Conservation (phyloP, 192 early-diverging fungal genomes). For the Podila clonocystis region DNA sequence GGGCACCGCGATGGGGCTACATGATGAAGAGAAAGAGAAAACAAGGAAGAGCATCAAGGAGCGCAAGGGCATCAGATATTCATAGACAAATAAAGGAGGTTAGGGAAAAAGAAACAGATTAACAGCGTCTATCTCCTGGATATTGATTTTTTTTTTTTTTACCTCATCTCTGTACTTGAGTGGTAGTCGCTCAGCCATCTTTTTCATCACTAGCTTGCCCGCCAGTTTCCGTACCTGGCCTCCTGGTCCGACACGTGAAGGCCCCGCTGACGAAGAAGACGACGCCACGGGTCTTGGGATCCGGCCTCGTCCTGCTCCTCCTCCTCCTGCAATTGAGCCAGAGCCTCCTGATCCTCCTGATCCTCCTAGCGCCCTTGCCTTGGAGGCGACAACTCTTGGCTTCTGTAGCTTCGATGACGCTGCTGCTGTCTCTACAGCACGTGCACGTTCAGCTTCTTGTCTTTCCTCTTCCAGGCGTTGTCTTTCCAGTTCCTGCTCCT, state of each 20-base stretch:
- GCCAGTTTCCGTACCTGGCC: conserved; percentile 37
- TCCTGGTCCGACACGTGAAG: conserved; percentile 32
- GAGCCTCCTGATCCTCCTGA: too few relatives aligned
- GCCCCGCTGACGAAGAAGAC: neutral
- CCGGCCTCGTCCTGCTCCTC: conserved; percentile 4
- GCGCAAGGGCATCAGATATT: neutral
- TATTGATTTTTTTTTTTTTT: conserved; percentile 15
- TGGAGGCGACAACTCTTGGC: neutral
- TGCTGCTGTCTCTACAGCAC: conserved; percentile 5
- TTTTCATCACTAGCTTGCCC: conserved; percentile 39
- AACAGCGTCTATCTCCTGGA: neutral
- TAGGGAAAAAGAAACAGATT: neutral
- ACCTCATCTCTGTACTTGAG: conserved; percentile 44
- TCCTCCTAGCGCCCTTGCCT: neutral
- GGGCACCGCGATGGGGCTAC: conserved; percentile 36
- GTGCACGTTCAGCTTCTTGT: conserved; percentile 23
- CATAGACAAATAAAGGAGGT: neutral
- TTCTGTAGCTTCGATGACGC: neutral
- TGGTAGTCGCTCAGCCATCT: conserved; percentile 35
- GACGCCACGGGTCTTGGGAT: neutral
- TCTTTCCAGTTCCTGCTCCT: conserved; percentile 21
- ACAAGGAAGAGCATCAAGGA: neutral
- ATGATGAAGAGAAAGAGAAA: neutral
- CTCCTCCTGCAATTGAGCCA: conserved; percentile 15
- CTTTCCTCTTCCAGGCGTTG: conserved; percentile 31